Evolutionary conservation across 805 yeast species (phyloP).

Genomic region (Candida koratica): DNA sequence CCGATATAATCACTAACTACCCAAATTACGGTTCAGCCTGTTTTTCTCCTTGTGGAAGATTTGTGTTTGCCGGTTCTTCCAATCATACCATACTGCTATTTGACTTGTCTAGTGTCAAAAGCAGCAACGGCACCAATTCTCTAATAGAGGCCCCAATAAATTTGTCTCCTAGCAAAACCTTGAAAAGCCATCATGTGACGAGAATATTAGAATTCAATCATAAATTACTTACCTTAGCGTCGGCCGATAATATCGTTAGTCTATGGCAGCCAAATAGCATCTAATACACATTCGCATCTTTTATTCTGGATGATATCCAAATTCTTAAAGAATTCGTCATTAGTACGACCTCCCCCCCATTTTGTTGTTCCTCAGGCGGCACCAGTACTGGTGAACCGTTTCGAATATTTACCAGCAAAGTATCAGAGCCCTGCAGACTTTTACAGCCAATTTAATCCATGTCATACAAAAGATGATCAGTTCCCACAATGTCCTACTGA

Average conservation of each 20-base stretch:
- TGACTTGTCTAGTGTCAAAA: conserved; percentile 25
- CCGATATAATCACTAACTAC: conserved; percentile 20
- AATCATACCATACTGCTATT: conserved; percentile 24
- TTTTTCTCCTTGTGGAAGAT: conserved; percentile 41
- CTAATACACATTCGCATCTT: neutral
- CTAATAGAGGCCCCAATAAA: conserved; percentile 19
- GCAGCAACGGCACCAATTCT: conserved; percentile 17
- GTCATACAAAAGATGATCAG: conserved; percentile 4
- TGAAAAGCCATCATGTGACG: conserved; percentile 33
- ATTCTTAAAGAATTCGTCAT: conserved; percentile 6
- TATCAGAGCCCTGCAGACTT: conserved; percentile 4
- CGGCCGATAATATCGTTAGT: conserved; percentile 51
- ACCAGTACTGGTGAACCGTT: neutral
- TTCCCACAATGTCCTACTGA: conserved; percentile 31
- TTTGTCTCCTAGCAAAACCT: conserved; percentile 22
- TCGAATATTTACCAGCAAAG: neutral
- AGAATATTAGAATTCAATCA: conserved; percentile 59
- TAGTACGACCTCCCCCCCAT: conserved; percentile 6
- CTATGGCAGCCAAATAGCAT: conserved; percentile 29
- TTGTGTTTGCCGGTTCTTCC: conserved; percentile 30
- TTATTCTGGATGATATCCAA: conserved; percentile 4
- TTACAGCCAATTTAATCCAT: conserved; percentile 8
- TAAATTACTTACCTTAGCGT: conserved; percentile 52
- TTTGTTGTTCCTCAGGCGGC: neutral
- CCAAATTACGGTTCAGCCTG: conserved; percentile 31